Evolutionary conservation across 441 rosid species (phyloP).

Genomic region (Euphorbia schlechtendalii): DNA sequence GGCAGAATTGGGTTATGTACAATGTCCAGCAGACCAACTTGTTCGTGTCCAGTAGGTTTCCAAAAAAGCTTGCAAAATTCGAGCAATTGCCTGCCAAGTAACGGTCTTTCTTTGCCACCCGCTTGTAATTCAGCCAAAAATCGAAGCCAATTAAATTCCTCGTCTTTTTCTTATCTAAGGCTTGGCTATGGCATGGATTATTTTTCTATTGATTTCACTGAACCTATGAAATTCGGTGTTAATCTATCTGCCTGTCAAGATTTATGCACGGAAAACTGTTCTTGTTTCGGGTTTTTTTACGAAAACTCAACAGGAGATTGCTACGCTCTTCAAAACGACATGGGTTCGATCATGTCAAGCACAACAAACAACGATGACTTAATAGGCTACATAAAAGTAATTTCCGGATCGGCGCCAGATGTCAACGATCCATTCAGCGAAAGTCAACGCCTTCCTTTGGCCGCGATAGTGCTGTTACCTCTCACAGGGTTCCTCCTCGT

Average conservation of each 20-base stretch:
- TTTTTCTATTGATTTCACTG: slow-evolving; percentile 46
- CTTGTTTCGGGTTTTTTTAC: slow-evolving; percentile 64
- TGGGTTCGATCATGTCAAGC: slow-evolving; percentile 56
- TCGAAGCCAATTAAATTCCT: slow-evolving; percentile 26
- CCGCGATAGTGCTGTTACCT: slow-evolving; percentile 61
- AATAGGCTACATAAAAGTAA: slow-evolving; percentile 47
- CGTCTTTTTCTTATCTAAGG: slow-evolving; percentile 34
- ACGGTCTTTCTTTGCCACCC: slow-evolving; percentile 40
- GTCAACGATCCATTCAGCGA: slow-evolving; percentile 13
- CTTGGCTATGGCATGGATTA: slow-evolving; percentile 51
- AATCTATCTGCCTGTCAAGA: slow-evolving; percentile 49
- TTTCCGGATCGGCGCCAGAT: slow-evolving; percentile 27
- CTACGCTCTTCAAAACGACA: slow-evolving; percentile 37
- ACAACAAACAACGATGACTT: slow-evolving; percentile 23
- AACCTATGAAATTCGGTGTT: slow-evolving; percentile 37
- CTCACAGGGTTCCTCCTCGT: slow-evolving; percentile 38
- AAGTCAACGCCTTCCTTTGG: slow-evolving; percentile 37
- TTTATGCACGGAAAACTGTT: slow-evolving; percentile 52
- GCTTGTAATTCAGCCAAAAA: slow-evolving; percentile 46
- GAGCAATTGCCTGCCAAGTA: slow-evolving; percentile 46
- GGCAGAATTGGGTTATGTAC: slow-evolving; percentile 52
- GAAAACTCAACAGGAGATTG: slow-evolving; percentile 64
- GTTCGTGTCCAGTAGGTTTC: slow-evolving; percentile 67
- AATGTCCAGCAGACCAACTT: slow-evolving; percentile 27
- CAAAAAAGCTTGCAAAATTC: slow-evolving; percentile 23